Evolutionary conservation across 805 yeast genomes (phyloP).

Genomic region (Ogataea trehalophila): DNA sequence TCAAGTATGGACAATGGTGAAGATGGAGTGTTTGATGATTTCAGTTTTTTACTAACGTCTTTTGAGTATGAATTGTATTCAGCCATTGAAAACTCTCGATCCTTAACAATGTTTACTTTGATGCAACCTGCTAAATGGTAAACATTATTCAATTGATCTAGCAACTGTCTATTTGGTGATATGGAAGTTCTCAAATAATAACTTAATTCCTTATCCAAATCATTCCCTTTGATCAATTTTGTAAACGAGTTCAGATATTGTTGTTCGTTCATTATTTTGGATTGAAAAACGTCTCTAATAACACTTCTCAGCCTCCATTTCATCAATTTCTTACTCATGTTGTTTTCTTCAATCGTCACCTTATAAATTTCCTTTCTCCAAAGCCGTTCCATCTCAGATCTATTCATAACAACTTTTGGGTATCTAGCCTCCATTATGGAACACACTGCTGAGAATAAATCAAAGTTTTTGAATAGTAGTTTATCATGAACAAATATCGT

Average conservation of each 20-base stretch:
- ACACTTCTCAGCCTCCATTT: too few relatives aligned
- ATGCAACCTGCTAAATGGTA: slow-evolving; percentile 5
- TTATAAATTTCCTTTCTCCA: slow-evolving; percentile 19
- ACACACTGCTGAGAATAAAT: slow-evolving; percentile 15
- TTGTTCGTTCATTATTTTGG: too few relatives aligned
- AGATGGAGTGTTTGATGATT: too few relatives aligned
- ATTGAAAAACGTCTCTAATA: too few relatives aligned
- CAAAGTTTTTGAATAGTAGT: slow-evolving; percentile 15
- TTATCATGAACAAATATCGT: slow-evolving; percentile 27
- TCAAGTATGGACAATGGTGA: too few relatives aligned
- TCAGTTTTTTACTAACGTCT: too few relatives aligned
- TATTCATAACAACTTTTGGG: slow-evolving; percentile 6
- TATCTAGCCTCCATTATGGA: slow-evolving; percentile 3
- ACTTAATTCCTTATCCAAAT: too few relatives aligned
- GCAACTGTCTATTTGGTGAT: slow-evolving; percentile 1
- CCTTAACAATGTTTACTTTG: slow-evolving; percentile 16
- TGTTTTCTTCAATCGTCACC: neutral
- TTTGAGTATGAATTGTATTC: neutral
- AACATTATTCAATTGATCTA: slow-evolving; percentile 12
- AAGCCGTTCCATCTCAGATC: neutral
- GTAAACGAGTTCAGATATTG: too few relatives aligned
- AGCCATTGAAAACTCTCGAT: slow-evolving; percentile 18
- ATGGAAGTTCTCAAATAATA: too few relatives aligned
- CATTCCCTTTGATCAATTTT: too few relatives aligned
- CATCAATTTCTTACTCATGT: neutral